Evolutionary conservation across 2,329 filamentous ascomycete species (phyloP), one percentile per base, ranked within the genome.

Genomic region (Trichophyton mentagrophytes): DNA sequence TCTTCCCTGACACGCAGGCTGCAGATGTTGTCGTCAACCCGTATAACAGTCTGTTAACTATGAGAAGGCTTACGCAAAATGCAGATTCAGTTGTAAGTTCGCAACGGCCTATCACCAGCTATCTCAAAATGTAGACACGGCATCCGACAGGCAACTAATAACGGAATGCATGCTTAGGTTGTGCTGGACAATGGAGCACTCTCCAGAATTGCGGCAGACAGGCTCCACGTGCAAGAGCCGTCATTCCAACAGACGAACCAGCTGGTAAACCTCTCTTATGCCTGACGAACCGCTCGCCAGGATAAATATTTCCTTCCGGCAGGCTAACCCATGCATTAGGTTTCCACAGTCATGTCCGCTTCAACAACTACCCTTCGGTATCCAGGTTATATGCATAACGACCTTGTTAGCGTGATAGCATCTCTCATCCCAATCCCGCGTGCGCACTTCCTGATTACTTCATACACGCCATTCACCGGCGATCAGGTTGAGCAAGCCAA

Each of bases 371-470:
- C 95, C 1, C 84, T 99, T 58, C 84, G 93, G 70, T 99, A 99
- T 73, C 93, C 93, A 1, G 93, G 93, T 44, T 99, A 99, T 77
- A 99, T 99, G 93, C 93, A 99, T 79, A 99, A 99, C 74, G 93
- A 99, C 71, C 86, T 99, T 15, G 91, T 96, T 70, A 93, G 92
- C 74, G 97, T 99, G 68, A 82, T 99, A 61, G 93, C 95, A 25
- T 95, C 90, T 20, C 82, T 99, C 47, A 97, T 99, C 64, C 93
- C 93, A 1, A 99, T 92, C 0, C 95, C 93, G 8, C 86, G 93
- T 67, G 96, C 91, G 72, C 95, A 99, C 77, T 99, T 99, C 82
- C 81, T 99, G 62, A 95, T 96, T 85, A 99, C 93, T 3, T 90
- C 92, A 49, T 99, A 99, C 78, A 99, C 93, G 0, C 93, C 93